These are phyloP conservation scores for Lonicera japonica DNA, from an alignment of 129 eudicot species.

Conservation along the genomic window DNA sequence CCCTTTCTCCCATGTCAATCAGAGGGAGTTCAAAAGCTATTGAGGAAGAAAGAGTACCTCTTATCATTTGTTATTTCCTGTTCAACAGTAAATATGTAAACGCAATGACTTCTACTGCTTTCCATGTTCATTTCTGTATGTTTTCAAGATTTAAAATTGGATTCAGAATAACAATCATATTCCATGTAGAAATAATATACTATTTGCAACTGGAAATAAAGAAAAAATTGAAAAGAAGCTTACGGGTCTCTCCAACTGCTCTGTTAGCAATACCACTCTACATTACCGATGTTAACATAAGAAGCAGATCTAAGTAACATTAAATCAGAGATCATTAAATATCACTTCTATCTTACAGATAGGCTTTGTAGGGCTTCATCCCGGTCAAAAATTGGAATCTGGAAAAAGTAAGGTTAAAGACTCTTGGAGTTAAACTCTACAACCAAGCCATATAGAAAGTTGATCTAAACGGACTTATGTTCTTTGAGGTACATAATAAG, in stretches of 20 bases:
- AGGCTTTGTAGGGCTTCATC: slow-evolving; percentile 60
- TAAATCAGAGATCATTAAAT: neutral
- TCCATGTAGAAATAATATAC: neutral
- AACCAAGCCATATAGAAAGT: neutral
- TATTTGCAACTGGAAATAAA: slow-evolving; percentile 2
- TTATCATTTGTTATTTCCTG: slow-evolving; percentile 48
- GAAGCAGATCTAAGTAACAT: slow-evolving; percentile 7
- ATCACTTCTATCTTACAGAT: slow-evolving; percentile 45
- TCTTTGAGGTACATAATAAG: neutral
- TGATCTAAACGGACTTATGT: neutral
- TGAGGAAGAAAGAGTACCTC: slow-evolving; percentile 34
- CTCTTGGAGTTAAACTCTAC: neutral
- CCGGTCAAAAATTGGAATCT: slow-evolving; percentile 47
- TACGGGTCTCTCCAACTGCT: slow-evolving; percentile 98
- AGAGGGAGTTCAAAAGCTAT: no score
- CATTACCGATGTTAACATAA: slow-evolving; percentile 24
- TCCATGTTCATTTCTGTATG: slow-evolving; percentile 74
- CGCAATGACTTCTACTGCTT: slow-evolving; percentile 93
- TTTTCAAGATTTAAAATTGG: slow-evolving; percentile 15
- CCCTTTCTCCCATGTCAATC: no score
- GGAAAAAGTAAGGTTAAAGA: slow-evolving; percentile 16
- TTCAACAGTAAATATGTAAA: slow-evolving; percentile 61
- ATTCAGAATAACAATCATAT: slow-evolving; percentile 3
- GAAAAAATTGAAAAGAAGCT: slow-evolving; percentile 21
- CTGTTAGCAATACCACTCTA: slow-evolving; percentile 83